Percentiles rank a stretch among this genome's conserved stretches.
Evolutionary conservation across 2,329 filamentous ascomycete species (phyloP).

Genomic region (Madurella mycetomatis): DNA sequence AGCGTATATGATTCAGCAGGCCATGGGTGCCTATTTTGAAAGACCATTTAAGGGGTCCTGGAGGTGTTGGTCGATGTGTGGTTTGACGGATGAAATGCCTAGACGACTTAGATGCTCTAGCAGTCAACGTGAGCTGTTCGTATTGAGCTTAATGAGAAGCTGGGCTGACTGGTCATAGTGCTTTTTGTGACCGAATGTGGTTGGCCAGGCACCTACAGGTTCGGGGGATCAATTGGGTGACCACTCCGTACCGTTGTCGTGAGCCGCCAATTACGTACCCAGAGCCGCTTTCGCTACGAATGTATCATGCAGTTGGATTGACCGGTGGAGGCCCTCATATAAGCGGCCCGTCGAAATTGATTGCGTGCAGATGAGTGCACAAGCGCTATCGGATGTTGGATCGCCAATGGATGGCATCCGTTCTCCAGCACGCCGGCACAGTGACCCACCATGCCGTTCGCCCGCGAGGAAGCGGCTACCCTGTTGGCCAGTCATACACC

Average conservation of each 20-base stretch:
- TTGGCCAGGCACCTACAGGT: background rate
- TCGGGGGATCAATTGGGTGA: too few relatives aligned
- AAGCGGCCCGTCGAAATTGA: slow-evolving; percentile 1
- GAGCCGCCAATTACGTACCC: background rate
- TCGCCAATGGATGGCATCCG: slow-evolving; percentile 13
- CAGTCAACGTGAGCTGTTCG: too few relatives aligned
- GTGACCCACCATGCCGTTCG: background rate
- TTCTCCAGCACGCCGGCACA: slow-evolving; percentile 5
- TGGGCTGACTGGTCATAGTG: background rate
- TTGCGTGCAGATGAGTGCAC: slow-evolving; percentile 10
- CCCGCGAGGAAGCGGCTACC: slow-evolving; percentile 16
- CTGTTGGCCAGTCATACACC: background rate
- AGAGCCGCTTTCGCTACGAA: too few relatives aligned
- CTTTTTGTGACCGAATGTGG: background rate
- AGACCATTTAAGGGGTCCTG: too few relatives aligned
- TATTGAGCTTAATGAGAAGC: too few relatives aligned
- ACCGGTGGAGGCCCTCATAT: background rate
- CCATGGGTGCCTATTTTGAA: too few relatives aligned
- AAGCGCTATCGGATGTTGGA: slow-evolving; percentile 17
- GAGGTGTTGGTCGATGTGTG: too few relatives aligned
- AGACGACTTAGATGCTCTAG: too few relatives aligned
- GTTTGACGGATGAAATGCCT: too few relatives aligned
- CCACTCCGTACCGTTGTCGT: background rate
- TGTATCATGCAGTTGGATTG: background rate
- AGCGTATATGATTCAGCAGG: too few relatives aligned